phyloP scores from a whole-genome alignment of 768 basidiomycete species.

The Boletales sp. region DNA sequence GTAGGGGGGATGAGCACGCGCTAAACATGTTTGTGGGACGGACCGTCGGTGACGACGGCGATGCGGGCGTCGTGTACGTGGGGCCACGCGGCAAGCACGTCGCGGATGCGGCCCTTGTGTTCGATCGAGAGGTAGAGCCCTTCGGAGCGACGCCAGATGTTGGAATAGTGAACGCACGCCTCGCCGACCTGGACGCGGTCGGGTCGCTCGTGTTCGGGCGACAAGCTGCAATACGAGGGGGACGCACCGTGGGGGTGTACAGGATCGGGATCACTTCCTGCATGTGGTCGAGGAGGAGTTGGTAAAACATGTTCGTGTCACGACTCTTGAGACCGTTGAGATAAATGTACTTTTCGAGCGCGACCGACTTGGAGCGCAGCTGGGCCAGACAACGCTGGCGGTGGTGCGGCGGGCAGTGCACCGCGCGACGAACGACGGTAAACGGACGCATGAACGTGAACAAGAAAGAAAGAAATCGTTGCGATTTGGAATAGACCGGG shows the following conservation, averaged over 20 bases:
- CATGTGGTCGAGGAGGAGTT: conserved; percentile 58
- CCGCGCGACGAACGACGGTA: background rate
- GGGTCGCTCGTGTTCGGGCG: conserved; percentile 7
- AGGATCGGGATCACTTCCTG: conserved; percentile 63
- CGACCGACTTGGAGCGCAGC: conserved; percentile 51
- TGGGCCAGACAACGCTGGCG: conserved; percentile 54
- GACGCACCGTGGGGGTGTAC: conserved; percentile 67
- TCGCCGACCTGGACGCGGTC: conserved; percentile 51
- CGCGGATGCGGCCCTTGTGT: conserved; percentile 60
- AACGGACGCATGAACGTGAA: conserved; percentile 3
- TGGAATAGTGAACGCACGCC: conserved; percentile 66
- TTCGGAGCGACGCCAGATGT: conserved; percentile 64
- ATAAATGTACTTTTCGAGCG: conserved; percentile 70
- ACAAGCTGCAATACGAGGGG: background rate
- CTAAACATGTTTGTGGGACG: background rate
- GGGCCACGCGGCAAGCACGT: conserved; percentile 54
- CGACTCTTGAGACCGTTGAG: conserved; percentile 60
- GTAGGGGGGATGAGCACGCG: conserved; percentile 4
- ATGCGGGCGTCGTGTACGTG: conserved; percentile 48
- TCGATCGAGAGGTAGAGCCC: conserved; percentile 61
- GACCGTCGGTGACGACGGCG: conserved; percentile 76
- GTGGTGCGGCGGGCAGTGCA: conserved; percentile 37
- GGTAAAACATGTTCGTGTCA: conserved; percentile 65
- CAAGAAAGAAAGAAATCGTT: background rate
- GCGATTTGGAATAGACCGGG: too few species aligned